These are phyloP conservation scores for Caloboletus inedulis DNA, from an alignment of 1,284 basidiomycete species.

Conservation along the genomic window DNA sequence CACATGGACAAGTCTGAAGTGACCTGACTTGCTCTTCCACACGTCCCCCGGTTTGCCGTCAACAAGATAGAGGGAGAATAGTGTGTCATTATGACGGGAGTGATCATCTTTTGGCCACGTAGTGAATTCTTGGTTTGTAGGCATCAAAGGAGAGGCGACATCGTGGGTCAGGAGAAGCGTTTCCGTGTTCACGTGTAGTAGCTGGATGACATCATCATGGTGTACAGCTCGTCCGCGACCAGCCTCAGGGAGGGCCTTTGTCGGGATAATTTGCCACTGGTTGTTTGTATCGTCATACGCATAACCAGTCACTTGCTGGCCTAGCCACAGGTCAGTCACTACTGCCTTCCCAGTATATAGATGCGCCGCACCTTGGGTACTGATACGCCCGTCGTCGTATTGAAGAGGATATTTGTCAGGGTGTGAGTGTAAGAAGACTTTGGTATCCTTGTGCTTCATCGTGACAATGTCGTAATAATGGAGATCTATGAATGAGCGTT, in stretches of 20 bases:
- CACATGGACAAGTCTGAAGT: conserved; percentile 87
- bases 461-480: conserved; percentile 90
- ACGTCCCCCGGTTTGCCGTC: conserved; percentile 75
- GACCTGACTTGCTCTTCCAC: conserved; percentile 89
- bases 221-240: conserved; percentile 87
- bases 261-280: conserved; percentile 93
- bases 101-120: conserved; percentile 77
- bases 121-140: conserved; percentile 98
- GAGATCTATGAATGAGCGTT: conserved; percentile 60
- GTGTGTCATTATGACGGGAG: conserved; percentile 78
- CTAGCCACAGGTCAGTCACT: conserved; percentile 36
- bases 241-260: conserved; percentile 85
- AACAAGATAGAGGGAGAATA: conserved; percentile 74
- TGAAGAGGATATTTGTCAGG: conserved; percentile 85
- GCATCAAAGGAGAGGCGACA: conserved; percentile 95
- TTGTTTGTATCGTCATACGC: conserved; percentile 93
- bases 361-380: conserved; percentile 70
- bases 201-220: conserved; percentile 85
- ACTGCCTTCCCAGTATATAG: background rate
- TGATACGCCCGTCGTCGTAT: conserved; percentile 96
- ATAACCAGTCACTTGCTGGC: conserved; percentile 99
- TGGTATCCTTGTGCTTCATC: conserved; percentile 89
- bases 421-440: conserved; percentile 93
- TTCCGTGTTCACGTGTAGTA: conserved; percentile 86
- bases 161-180: conserved; percentile 90